phyloP scores from a whole-genome alignment of 208 protist genomes.

The Leishmania aethiopica region DNA sequence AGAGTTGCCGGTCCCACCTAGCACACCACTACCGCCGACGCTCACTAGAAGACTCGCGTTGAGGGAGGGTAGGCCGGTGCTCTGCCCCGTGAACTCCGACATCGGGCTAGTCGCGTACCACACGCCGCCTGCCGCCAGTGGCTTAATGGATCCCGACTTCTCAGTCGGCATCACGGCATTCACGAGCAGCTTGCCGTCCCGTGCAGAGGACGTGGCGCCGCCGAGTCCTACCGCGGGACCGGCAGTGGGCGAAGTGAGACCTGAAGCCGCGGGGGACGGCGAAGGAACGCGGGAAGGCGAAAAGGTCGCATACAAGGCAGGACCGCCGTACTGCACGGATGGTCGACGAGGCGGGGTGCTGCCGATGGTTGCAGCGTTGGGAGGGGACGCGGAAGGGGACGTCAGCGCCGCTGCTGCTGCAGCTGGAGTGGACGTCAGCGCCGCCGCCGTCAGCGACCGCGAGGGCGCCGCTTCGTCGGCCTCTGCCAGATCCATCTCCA shows the following conservation, averaged over 20 bases:
- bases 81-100: neutral
- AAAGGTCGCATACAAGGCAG: conserved; percentile 12
- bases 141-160: conserved; percentile 32
- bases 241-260: conserved; percentile 1
- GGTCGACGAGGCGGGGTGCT: conserved; percentile 27
- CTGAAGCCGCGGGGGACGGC: conserved; percentile 1
- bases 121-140: conserved; percentile 9
- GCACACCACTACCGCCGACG: conserved; percentile 4
- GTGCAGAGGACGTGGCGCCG: conserved; percentile 3
- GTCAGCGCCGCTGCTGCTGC: neutral
- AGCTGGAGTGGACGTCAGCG: neutral
- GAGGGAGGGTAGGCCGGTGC: conserved; percentile 3
- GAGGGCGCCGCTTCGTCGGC: conserved; percentile 9
- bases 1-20: conserved; percentile 11
- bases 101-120: conserved; percentile 13
- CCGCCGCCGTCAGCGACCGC: neutral
- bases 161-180: conserved; percentile 39
- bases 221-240: neutral
- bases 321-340: conserved; percentile 30
- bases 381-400: neutral
- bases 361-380: conserved; percentile 1
- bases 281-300: conserved; percentile 19
- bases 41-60: conserved; percentile 12
- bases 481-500: conserved; percentile 31
- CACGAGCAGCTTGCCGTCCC: conserved; percentile 28